Evolutionary conservation across 805 yeast species (phyloP).

Genomic region (Starmerella powellii): DNA sequence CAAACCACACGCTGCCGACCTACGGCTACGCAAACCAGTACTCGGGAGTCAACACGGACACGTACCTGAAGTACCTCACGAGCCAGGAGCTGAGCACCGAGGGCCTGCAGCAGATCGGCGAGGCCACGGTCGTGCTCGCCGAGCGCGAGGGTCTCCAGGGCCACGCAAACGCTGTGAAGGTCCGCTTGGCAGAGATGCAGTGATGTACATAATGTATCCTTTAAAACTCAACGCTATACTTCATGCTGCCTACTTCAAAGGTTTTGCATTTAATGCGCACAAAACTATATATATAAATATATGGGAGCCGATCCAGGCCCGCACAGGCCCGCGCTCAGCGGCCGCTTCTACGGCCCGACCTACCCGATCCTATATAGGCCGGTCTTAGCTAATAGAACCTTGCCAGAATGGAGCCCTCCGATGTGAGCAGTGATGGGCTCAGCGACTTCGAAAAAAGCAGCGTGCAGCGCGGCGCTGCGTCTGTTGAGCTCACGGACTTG

Average conservation of each 20-base stretch:
- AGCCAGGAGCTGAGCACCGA: slow-evolving; percentile 78
- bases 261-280: too few species aligned
- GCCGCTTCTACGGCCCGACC: too few species aligned
- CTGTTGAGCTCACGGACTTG: slow-evolving; percentile 11
- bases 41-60: slow-evolving; percentile 91
- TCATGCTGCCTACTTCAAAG: too few species aligned
- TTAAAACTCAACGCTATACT: too few species aligned
- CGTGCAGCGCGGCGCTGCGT: background rate
- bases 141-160: slow-evolving; percentile 95
- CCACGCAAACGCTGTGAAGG: slow-evolving; percentile 92
- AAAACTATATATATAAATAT: too few species aligned
- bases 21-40: slow-evolving; percentile 97
- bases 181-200: slow-evolving; percentile 42
- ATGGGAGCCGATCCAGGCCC: too few species aligned
- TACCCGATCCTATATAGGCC: too few species aligned
- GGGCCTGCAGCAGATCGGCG: slow-evolving; percentile 83
- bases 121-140: slow-evolving; percentile 91
- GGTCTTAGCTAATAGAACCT: background rate
- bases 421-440: background rate
- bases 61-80: slow-evolving; percentile 91
- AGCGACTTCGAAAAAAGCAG: background rate
- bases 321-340: too few species aligned
- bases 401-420: slow-evolving; percentile 1
- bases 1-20: slow-evolving; percentile 96
- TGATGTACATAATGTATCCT: background rate